Percentiles rank a stretch among this genome's conserved stretches.
Evolutionary conservation across 176 grass and related monocot genomes (phyloP).

Genomic region (Bonia amplexicaulis): DNA sequence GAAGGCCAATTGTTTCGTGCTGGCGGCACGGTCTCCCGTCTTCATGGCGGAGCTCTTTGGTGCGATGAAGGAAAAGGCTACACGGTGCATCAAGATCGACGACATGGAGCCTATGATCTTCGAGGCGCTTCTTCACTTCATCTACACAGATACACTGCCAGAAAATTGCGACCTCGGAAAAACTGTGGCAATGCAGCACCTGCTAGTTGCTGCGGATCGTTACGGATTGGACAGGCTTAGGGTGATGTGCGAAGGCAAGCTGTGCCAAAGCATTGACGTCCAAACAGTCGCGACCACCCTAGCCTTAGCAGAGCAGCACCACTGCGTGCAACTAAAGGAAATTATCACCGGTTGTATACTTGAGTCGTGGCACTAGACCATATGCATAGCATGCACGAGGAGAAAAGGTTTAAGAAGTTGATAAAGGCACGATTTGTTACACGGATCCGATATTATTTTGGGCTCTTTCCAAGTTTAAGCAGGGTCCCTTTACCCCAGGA

Average conservation of each 20-base stretch:
- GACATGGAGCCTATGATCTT: constrained; percentile 18
- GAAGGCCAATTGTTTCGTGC: not conserved
- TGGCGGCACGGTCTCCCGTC: constrained; percentile 23
- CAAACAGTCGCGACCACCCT: not conserved
- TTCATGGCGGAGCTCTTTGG: constrained; percentile 24
- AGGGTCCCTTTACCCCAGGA: too few relatives aligned
- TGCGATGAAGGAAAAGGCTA: not conserved
- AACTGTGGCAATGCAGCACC: not conserved
- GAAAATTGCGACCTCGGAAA: not conserved
- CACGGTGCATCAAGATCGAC: not conserved
- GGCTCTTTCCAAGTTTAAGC: too few relatives aligned
- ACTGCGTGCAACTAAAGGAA: not conserved
- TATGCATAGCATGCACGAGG: too few relatives aligned
- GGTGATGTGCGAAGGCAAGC: not conserved
- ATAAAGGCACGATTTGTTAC: too few relatives aligned
- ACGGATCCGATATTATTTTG: too few relatives aligned
- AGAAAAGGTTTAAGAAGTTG: too few relatives aligned
- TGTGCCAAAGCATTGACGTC: not conserved
- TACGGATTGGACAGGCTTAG: constrained; percentile 22
- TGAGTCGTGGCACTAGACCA: too few relatives aligned
- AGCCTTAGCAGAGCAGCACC: constrained; percentile 21
- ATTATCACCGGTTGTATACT: too few relatives aligned
- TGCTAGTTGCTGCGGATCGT: constrained; percentile 8
- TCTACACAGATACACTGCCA: not conserved
- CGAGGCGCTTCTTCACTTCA: constrained; percentile 21